Percentiles rank a stretch among this genome's conserved stretches.
Conservation (phyloP, 106 monocot genomes). For the Apostasia ramifera region DNA sequence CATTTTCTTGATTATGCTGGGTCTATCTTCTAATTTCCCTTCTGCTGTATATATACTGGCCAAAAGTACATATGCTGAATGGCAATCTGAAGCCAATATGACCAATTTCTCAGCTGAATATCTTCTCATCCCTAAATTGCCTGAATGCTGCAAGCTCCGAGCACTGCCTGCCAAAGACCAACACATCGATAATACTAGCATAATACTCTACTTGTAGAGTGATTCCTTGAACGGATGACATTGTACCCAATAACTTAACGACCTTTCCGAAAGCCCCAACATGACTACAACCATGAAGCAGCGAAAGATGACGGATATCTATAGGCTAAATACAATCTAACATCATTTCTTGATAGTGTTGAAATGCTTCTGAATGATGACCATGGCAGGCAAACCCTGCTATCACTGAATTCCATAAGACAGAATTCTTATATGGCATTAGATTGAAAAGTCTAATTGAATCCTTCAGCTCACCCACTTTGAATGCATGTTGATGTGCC, state of each 20-base stretch:
- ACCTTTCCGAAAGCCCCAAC: constrained; percentile 54
- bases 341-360: constrained; percentile 54
- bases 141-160: constrained; percentile 71
- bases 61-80: constrained; percentile 63
- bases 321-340: constrained; percentile 38
- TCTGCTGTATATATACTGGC: constrained; percentile 61
- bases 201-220: constrained; percentile 68
- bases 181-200: constrained; percentile 82
- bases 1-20: constrained; percentile 58
- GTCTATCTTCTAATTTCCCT: constrained; percentile 70
- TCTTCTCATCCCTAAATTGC: constrained; percentile 42
- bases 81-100: constrained; percentile 27
- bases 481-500: constrained; percentile 90
- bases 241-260: constrained; percentile 43
- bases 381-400: constrained; percentile 85
- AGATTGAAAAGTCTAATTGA: constrained; percentile 40
- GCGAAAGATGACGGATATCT: constrained; percentile 64
- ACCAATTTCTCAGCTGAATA: constrained; percentile 57
- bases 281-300: constrained; percentile 89
- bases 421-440: constrained; percentile 42
- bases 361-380: constrained; percentile 40
- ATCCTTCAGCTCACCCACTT: constrained; percentile 68
- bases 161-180: constrained; percentile 89
- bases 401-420: constrained; percentile 85
- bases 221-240: constrained; percentile 29